These are phyloP conservation scores for Hanseniaspora pseudoguilliermondii DNA, from an alignment of 805 yeast genomes.

Conservation along the genomic window DNA sequence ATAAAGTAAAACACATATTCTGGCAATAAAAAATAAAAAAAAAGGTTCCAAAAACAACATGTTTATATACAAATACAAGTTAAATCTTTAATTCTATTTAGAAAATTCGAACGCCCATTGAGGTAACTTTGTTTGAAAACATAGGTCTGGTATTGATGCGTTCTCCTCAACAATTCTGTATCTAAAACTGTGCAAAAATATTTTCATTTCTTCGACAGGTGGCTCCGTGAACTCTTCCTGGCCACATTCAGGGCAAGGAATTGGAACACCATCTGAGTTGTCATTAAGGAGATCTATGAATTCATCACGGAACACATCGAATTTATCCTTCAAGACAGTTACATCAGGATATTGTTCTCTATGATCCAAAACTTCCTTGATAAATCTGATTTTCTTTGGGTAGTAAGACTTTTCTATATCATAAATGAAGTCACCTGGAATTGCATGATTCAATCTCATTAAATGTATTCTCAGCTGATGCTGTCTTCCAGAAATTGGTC, in stretches of 20 bases:
- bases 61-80: no score
- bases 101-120: conserved; percentile 31
- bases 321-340: conserved; percentile 15
- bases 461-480: conserved; percentile 92
- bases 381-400: conserved; percentile 20
- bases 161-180: conserved; percentile 23
- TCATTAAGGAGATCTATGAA: conserved; percentile 27
- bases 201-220: conserved; percentile 21
- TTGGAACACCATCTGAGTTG: conserved; percentile 17
- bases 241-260: conserved; percentile 22
- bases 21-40: not conserved
- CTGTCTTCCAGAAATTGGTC: conserved; percentile 86
- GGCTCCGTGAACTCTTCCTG: conserved; percentile 20
- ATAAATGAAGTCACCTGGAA: conserved; percentile 76
- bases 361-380: conserved; percentile 12
- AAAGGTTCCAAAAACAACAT: not conserved
- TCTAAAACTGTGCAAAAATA: conserved; percentile 28
- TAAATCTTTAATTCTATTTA: not conserved
- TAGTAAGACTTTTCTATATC: conserved; percentile 18
- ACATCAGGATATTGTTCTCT: conserved; percentile 15
- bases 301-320: conserved; percentile 19
- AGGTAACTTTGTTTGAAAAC: conserved; percentile 35
- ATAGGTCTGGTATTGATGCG: conserved; percentile 18
- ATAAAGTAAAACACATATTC: not conserved
- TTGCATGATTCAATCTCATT: conserved; percentile 74